These are phyloP conservation scores for Sclerotinia sclerotiorum DNA, from an alignment of 2,329 filamentous ascomycete species.

Conservation along the genomic window DNA sequence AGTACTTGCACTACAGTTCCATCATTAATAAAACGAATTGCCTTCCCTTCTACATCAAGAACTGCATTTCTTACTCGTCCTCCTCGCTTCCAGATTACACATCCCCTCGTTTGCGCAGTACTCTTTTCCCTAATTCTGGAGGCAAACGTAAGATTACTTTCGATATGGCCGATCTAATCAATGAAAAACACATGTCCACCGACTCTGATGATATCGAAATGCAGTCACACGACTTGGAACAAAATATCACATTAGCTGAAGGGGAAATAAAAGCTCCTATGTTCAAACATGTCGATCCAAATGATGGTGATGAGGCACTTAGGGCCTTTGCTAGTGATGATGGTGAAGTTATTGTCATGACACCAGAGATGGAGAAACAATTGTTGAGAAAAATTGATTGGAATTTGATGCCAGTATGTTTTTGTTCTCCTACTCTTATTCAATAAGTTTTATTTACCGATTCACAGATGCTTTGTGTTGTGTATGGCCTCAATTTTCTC, in stretches of 20 bases:
- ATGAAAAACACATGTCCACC: background rate
- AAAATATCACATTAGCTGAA: slow-evolving; percentile 28
- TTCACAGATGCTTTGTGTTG: slow-evolving; percentile 51
- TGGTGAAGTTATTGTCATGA: slow-evolving; percentile 43
- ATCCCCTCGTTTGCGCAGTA: background rate
- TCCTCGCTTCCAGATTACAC: background rate
- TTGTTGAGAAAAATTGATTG: slow-evolving; percentile 49
- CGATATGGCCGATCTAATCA: slow-evolving; percentile 2
- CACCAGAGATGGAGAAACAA: slow-evolving; percentile 44
- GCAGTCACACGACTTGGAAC: slow-evolving; percentile 28
- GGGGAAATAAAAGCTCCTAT: slow-evolving; percentile 29
- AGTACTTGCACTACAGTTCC: background rate
- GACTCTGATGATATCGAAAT: slow-evolving; percentile 21
- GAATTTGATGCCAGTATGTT: slow-evolving; percentile 46
- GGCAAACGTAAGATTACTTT: too few relatives aligned
- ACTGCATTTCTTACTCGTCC: background rate
- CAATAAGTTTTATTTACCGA: background rate
- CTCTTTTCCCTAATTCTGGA: too few relatives aligned
- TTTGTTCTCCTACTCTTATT: background rate
- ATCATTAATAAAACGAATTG: background rate
- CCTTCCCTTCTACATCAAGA: background rate
- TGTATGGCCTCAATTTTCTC: slow-evolving; percentile 59
- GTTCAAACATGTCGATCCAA: slow-evolving; percentile 43
- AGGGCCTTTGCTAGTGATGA: slow-evolving; percentile 44
- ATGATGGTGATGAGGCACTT: slow-evolving; percentile 48